phyloP scores from a whole-genome alignment of 2,329 filamentous ascomycete genomes.

The Colletotrichum gigasporum region DNA sequence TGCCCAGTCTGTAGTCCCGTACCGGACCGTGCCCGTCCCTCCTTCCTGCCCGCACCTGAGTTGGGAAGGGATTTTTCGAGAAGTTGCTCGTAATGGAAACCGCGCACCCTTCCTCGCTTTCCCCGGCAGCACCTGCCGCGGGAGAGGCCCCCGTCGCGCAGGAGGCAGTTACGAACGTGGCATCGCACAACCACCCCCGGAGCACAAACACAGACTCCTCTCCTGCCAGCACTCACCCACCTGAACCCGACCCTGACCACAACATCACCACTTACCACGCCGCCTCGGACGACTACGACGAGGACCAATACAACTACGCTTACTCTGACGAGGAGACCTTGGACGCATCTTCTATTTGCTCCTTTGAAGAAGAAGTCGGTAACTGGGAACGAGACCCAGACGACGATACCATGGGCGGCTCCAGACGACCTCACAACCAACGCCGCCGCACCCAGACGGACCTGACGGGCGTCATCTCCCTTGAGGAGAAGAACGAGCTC shows the following conservation, averaged over 20 bases:
- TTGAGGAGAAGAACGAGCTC: slow-evolving; percentile 61
- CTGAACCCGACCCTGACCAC: background rate
- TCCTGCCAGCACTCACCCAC: slow-evolving; percentile 14
- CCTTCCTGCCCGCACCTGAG: background rate
- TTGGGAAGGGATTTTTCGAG: background rate
- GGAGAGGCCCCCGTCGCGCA: slow-evolving; percentile 16
- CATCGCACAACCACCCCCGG: slow-evolving; percentile 17
- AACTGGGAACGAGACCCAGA: slow-evolving; percentile 25
- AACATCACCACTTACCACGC: slow-evolving; percentile 20
- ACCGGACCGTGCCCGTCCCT: background rate
- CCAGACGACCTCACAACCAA: slow-evolving; percentile 23
- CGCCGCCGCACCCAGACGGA: slow-evolving; percentile 47
- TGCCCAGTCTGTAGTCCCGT: background rate
- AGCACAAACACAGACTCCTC: slow-evolving; percentile 22
- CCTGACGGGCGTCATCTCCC: slow-evolving; percentile 57
- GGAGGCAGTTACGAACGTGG: slow-evolving; percentile 12
- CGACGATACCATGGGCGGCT: slow-evolving; percentile 18
- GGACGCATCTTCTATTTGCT: slow-evolving; percentile 30
- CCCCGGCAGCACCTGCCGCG: slow-evolving; percentile 25
- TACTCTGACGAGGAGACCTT: slow-evolving; percentile 25
- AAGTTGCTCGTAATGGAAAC: slow-evolving; percentile 26
- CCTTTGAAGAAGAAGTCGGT: slow-evolving; percentile 30
- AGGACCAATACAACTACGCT: slow-evolving; percentile 25
- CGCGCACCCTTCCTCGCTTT: slow-evolving; percentile 3
- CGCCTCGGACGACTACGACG: slow-evolving; percentile 18